These are phyloP conservation scores for Fusarium proliferatum DNA, from an alignment of 2,329 filamentous ascomycete genomes.

Conservation along the genomic window DNA sequence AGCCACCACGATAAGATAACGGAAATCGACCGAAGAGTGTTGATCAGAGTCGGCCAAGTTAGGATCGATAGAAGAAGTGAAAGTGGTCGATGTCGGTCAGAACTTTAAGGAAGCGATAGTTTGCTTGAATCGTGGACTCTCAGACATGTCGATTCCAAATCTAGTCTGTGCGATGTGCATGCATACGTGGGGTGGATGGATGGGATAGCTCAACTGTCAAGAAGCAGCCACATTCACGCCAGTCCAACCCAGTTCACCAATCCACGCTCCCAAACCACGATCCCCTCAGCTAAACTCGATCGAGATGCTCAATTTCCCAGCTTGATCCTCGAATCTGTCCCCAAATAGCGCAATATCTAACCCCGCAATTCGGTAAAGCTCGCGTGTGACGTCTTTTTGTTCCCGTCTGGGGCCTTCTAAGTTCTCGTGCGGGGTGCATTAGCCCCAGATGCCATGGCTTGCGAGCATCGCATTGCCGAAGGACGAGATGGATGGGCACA, in stretches of 20 bases:
- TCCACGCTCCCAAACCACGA: not conserved
- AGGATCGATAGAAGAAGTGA: not conserved
- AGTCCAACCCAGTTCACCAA: not conserved
- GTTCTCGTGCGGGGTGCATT: slow-evolving; percentile 30
- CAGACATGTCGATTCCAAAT: not conserved
- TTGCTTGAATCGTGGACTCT: not conserved
- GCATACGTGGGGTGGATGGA: not conserved
- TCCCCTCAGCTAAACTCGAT: not conserved
- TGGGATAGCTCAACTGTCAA: not conserved
- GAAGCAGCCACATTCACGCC: not conserved
- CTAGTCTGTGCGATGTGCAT: not conserved
- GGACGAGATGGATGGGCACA: not conserved
- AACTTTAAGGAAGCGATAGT: not conserved
- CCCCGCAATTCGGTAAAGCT: slow-evolving; percentile 10
- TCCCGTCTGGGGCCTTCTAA: not conserved
- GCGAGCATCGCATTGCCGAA: slow-evolving; percentile 20
- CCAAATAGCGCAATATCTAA: not conserved
- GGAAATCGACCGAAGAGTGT: not conserved
- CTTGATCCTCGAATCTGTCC: not conserved
- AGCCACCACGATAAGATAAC: not conserved
- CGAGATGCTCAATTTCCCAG: not conserved
- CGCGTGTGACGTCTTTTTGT: not conserved
- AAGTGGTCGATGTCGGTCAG: slow-evolving; percentile 1
- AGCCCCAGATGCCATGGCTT: slow-evolving; percentile 15
- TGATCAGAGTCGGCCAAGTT: not conserved